Base-by-base conservation (phyloP, 2,329 filamentous ascomycete species). In the Didymella lethalis region DNA sequence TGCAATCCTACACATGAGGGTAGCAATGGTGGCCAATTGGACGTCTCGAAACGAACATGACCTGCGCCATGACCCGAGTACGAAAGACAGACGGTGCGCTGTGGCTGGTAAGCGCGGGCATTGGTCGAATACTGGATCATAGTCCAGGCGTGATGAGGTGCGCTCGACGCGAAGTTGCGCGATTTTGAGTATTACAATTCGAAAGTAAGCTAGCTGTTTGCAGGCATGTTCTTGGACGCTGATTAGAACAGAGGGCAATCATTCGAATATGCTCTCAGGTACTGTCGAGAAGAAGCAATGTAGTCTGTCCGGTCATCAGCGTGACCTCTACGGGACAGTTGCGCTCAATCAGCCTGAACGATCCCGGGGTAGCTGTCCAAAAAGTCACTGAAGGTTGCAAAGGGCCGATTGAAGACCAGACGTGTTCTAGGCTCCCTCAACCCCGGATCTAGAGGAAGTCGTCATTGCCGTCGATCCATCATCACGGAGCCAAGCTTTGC, bases 31-130 rank as follows among this genome's bases (percentile, higher is more conserved):
- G 32, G 14, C 56, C 50, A 59, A 50, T 54, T 8, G 31, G 4
- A 20, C 5, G 7, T 50, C 20, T 12, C 23, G n/a, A 47, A 8
- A 8, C 14, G 2, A 38, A 32, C 46, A 51, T 54, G 50, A 43
- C 36, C 41, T 54, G 41, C 41, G 50, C 40, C 50, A 51, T 47
- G 31, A 20, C 46, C 43, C 25, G 32, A n/a, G 32, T 23, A 23
- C 20, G 16, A 50, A 50, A 26, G 38, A 11, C 12, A 26, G 32
- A 36, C 26, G 20, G 45, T 41, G 46, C 20, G 16, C 32, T 59
- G 56, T 54, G 56, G 56, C 56, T 54, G 50, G 50, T 54, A 40
- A 38, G 18, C 18, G 26, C 18, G n/a, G 25, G 50, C 46, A 16
- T 32, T 59, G 46, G 36, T 36, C 25, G 7, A 36, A 34, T 7